Evolutionary conservation across 2,329 filamentous ascomycete genomes (phyloP).

Genomic region (Xylariaceae sp.): DNA sequence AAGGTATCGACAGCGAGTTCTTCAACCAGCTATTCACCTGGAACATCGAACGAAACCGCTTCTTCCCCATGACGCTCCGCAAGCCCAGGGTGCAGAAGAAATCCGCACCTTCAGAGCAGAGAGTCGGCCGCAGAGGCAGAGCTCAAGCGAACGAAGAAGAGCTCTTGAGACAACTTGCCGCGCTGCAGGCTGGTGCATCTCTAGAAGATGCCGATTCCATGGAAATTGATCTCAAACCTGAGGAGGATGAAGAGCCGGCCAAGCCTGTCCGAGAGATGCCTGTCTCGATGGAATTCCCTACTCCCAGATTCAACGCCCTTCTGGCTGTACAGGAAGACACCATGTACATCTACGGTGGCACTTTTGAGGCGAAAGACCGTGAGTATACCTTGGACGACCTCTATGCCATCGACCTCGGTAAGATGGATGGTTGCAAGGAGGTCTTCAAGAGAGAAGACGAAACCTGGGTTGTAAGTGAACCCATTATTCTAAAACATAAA

Average conservation of each 20-base stretch:
- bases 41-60: slow-evolving; percentile 93
- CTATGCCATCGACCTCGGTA: slow-evolving; percentile 88
- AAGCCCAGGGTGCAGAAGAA: slow-evolving; percentile 66
- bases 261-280: slow-evolving; percentile 57
- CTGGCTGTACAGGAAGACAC: slow-evolving; percentile 87
- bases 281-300: slow-evolving; percentile 76
- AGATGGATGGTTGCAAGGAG: slow-evolving; percentile 89
- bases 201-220: slow-evolving; percentile 47
- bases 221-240: slow-evolving; percentile 43
- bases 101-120: slow-evolving; percentile 51
- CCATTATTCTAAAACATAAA: slow-evolving; percentile 27
- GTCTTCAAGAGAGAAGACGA: slow-evolving; percentile 78
- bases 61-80: slow-evolving; percentile 76
- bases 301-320: slow-evolving; percentile 85
- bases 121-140: slow-evolving; percentile 61
- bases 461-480: slow-evolving; percentile 67
- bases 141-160: slow-evolving; percentile 91
- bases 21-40: slow-evolving; percentile 89
- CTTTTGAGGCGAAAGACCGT: slow-evolving; percentile 87
- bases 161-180: slow-evolving; percentile 76
- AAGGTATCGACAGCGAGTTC: slow-evolving; percentile 95
- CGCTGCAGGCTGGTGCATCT: slow-evolving; percentile 69
- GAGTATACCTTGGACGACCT: slow-evolving; percentile 96
- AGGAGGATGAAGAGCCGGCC: slow-evolving; percentile 51
- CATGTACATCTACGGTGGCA: slow-evolving; percentile 91